phyloP scores from a whole-genome alignment of 2,329 filamentous ascomycete genomes.

The Chaetomium olivaceum region DNA sequence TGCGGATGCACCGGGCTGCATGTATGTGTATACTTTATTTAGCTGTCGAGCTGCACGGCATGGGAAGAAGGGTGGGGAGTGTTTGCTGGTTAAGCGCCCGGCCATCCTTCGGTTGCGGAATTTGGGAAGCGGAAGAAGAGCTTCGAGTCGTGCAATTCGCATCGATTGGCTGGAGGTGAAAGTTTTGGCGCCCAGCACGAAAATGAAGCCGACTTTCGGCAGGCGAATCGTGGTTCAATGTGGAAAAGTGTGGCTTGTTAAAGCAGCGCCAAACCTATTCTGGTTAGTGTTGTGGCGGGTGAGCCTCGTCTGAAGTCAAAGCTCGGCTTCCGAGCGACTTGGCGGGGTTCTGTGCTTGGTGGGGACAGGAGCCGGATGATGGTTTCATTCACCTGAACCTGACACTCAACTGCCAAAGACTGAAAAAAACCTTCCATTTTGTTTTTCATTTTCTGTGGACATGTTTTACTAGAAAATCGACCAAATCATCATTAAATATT shows the following conservation, averaged over 20 bases:
- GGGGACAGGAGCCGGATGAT: neutral
- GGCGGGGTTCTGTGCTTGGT: neutral
- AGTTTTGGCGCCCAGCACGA: constrained; percentile 5
- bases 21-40: neutral
- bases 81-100: constrained; percentile 7
- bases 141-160: neutral
- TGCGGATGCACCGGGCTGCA: constrained; percentile 1
- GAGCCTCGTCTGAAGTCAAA: neutral
- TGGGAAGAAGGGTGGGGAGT: neutral
- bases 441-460: neutral
- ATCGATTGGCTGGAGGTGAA: neutral
- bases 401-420: neutral
- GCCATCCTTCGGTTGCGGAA: neutral
- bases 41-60: neutral
- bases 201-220: constrained; percentile 3
- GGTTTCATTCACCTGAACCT: neutral
- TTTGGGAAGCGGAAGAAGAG: neutral
- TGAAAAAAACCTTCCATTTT: neutral
- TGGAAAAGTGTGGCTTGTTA: neutral
- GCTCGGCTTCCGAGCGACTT: neutral
- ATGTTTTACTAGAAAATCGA: neutral
- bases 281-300: neutral
- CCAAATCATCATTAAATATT: neutral
- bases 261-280: neutral
- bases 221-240: neutral